Evolutionary conservation across 768 basidiomycete species (phyloP).

Genomic region (Boletus reticulatus): DNA sequence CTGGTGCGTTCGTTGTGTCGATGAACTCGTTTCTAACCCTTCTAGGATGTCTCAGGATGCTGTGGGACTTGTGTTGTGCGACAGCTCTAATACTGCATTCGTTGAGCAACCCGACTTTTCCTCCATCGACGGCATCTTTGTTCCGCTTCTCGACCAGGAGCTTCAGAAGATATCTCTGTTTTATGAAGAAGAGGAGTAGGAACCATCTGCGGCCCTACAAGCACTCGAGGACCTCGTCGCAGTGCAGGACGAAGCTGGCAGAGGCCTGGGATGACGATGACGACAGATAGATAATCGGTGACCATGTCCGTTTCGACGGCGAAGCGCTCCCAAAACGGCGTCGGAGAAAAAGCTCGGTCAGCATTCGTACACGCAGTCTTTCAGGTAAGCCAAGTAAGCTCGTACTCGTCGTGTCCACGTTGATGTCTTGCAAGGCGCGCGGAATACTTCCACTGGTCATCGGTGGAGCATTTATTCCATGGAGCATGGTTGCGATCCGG

Average conservation of each 20-base stretch:
- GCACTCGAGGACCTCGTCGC: slow-evolving; percentile 56
- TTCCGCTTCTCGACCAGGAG: slow-evolving; percentile 77
- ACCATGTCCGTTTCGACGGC: slow-evolving; percentile 29
- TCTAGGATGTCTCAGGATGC: no score
- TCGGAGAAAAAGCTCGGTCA: slow-evolving; percentile 35
- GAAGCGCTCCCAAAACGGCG: slow-evolving; percentile 27
- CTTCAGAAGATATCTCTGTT: slow-evolving; percentile 80
- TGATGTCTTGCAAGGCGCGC: slow-evolving; percentile 11
- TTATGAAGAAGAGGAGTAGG: slow-evolving; percentile 74
- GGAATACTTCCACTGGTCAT: slow-evolving; percentile 5
- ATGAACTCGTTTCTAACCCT: no score
- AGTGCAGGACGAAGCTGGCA: slow-evolving; percentile 62
- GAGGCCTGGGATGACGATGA: slow-evolving; percentile 51
- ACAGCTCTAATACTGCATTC: slow-evolving; percentile 52
- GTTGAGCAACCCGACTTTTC: slow-evolving; percentile 39
- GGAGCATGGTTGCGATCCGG: slow-evolving; percentile 38
- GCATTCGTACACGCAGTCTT: slow-evolving; percentile 23
- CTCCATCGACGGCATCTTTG: slow-evolving; percentile 59
- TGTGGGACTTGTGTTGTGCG: no score
- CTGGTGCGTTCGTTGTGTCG: no score
- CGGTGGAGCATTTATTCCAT: slow-evolving; percentile 48
- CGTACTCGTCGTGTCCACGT: not conserved
- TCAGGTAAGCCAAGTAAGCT: slow-evolving; percentile 14
- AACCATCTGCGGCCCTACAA: slow-evolving; percentile 59
- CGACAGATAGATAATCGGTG: slow-evolving; percentile 19